Base-by-base conservation (phyloP, 495 filamentous ascomycete genomes). In the Friedmanniomyces simplex region DNA sequence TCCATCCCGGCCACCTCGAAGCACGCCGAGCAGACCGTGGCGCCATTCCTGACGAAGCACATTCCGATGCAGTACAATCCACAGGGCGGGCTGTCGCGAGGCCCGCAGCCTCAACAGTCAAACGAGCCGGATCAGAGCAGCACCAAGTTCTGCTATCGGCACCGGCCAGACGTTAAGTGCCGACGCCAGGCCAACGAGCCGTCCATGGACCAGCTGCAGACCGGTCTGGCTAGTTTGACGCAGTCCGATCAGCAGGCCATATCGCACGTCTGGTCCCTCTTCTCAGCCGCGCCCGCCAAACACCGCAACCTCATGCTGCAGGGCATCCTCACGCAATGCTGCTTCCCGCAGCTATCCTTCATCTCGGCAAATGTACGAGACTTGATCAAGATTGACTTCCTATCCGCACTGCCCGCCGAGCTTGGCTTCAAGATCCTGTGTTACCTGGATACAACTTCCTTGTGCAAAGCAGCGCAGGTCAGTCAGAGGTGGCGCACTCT, bases 381-480 rank as follows among this genome's bases (percentile, higher is more conserved):
- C 47, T 82, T 96, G 24, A 91, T 96, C 62, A 88, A 90, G 64
- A 96, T 97, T 73, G 93, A 99, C 68, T 97, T 96, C 67, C 71
- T 99, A 39, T 80, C 81, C 36, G 89, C 91, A 14, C 76, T 99
- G 1, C 93, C 93, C 10, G 79, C 85, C 21, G 93, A 99, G 69
- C 76, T 99, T 21, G 86, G 91, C 0, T 91, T 91, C 75, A 94
- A 91, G 74, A 88, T 99, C 39, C 73, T 99, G 0, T 91, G 84
- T 50, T 94, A 86, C 64, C 82, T 99, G 41, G 94, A 99, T 67
- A 95, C 91, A 7, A 85, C 86, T 5, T 96, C 91, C n/a, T 77
- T 99, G 10, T 97, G 94, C 76, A 95, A 95, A 68, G 93, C 91
- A 8, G 89, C 94, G 2, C 94, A 96, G 70, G 94, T 99, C 37